Conservation (phyloP, 2,329 filamentous ascomycete genomes). For the Aspergillus fijiensis region DNA sequence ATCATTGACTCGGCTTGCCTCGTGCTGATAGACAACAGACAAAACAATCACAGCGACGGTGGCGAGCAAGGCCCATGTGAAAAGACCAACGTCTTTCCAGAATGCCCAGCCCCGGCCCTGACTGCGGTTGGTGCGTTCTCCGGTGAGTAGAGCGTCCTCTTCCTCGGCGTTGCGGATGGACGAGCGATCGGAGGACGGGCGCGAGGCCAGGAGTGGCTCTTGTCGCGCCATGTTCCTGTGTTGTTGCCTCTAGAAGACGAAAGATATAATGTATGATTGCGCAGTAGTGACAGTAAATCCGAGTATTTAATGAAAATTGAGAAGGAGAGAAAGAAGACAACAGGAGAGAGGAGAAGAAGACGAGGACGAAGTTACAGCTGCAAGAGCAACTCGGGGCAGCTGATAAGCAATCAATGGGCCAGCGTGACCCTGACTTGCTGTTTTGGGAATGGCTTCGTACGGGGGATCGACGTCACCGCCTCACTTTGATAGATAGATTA, state of each 20-base stretch:
- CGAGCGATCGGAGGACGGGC: slow-evolving; percentile 57
- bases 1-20: slow-evolving; percentile 46
- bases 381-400: not conserved
- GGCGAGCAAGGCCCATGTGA: slow-evolving; percentile 78
- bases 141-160: slow-evolving; percentile 62
- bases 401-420: not conserved
- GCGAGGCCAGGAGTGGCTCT: slow-evolving; percentile 54
- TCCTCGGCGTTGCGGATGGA: slow-evolving; percentile 58
- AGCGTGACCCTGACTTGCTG: not conserved
- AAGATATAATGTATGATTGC: not conserved
- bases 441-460: slow-evolving; percentile 13
- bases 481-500: not conserved
- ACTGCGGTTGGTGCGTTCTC: slow-evolving; percentile 45
- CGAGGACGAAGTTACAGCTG: not conserved
- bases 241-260: not conserved
- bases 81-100: slow-evolving; percentile 73
- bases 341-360: not conserved
- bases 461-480: slow-evolving; percentile 28
- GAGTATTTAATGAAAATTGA: not conserved
- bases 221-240: slow-evolving; percentile 38
- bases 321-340: not conserved
- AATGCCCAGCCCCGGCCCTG: slow-evolving; percentile 51
- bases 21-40: slow-evolving; percentile 75
- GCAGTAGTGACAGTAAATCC: not conserved
- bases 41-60: slow-evolving; percentile 77